phyloP scores from a whole-genome alignment of 768 basidiomycete species.

The Boletus tylopilopsis region DNA sequence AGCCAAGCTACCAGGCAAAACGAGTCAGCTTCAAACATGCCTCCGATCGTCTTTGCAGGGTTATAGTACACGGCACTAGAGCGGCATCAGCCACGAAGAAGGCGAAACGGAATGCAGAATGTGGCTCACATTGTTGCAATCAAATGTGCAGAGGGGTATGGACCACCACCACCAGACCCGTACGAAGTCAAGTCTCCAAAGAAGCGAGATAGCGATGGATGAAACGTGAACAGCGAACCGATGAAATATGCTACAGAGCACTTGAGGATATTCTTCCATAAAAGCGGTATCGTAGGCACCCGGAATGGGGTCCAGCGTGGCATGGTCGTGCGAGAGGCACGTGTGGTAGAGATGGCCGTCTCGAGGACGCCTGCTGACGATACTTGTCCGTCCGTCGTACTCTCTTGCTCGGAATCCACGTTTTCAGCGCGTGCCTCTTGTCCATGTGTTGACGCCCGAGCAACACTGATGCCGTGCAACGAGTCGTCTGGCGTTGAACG shows the following conservation, averaged over 20 bases:
- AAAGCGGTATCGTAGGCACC: constrained; percentile 41
- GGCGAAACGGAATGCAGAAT: not conserved
- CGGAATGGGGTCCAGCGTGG: constrained; percentile 10
- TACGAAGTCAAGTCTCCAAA: constrained; percentile 59
- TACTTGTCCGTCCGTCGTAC: constrained; percentile 7
- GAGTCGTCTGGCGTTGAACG: constrained; percentile 3
- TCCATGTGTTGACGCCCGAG: not conserved
- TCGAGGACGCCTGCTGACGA: constrained; percentile 16
- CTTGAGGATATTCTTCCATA: constrained; percentile 78
- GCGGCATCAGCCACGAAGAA: constrained; percentile 2
- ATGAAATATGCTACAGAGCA: constrained; percentile 90
- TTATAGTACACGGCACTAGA: constrained; percentile 81
- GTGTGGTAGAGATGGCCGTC: constrained; percentile 4
- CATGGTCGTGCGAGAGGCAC: constrained; percentile 3
- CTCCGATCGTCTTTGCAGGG: constrained; percentile 89
- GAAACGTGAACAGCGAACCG: constrained; percentile 90
- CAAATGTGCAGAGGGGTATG: constrained; percentile 83
- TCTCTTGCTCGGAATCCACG: not conserved
- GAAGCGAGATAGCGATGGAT: constrained; percentile 64
- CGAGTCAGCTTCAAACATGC: constrained; percentile 87
- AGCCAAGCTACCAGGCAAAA: constrained; percentile 70
- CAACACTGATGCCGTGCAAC: not conserved
- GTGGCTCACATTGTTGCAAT: constrained; percentile 75
- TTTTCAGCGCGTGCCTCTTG: not conserved
- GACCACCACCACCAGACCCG: constrained; percentile 43